Base-by-base conservation (phyloP, 345 rosid genomes). In the Rhodamnia rubescens region DNA sequence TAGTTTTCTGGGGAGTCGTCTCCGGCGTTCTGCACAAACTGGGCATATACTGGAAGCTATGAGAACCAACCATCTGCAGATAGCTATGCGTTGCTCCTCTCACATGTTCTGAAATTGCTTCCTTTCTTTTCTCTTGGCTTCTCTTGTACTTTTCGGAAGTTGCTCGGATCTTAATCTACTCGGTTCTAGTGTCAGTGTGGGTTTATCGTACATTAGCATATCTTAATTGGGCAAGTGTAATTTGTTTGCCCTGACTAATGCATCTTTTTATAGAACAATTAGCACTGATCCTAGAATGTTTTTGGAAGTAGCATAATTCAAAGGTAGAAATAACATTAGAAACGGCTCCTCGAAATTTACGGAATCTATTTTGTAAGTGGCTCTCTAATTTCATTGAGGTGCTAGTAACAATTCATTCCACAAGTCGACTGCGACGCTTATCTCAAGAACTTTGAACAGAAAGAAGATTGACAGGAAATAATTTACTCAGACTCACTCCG, bases 11-110 rank as follows among this genome's bases (percentile, higher is more conserved):
- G 89, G 93, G 91, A 50, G 92, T 91, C 20, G 85, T 90, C 42
- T 85, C 93, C 0, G 95, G 95, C 42, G 83, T 92, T 84, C 86
- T 91, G 88, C 95, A 94, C 89, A 92, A 83, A 82, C 84, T 89
- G 54, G 92, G 93, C 2, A 90, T 94, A 49, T 92, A 91, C 85
- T 92, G 96, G 95, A 94, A 90, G 90, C 92, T 94, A 32, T 92
- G 86, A 90, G 54, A 83, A 51, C 74, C 74, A 36, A 58, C 74
- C 80, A 69, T 52, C 57, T 82, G 47, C 80, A 9, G 78, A 36
- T 18, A 2, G 78, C 78, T 18, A 36, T 18, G 4, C 78, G 24
- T 32, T 9, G 47, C 80, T 9, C 26, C 80, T 69, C 80, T 20
- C 24, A 21, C 47, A 18, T 42, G 80, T 18, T 5, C 80, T 69